These are phyloP conservation scores for Acanthamoeba sp. DNA, from an alignment of 208 protist species.

Conservation along the genomic window DNA sequence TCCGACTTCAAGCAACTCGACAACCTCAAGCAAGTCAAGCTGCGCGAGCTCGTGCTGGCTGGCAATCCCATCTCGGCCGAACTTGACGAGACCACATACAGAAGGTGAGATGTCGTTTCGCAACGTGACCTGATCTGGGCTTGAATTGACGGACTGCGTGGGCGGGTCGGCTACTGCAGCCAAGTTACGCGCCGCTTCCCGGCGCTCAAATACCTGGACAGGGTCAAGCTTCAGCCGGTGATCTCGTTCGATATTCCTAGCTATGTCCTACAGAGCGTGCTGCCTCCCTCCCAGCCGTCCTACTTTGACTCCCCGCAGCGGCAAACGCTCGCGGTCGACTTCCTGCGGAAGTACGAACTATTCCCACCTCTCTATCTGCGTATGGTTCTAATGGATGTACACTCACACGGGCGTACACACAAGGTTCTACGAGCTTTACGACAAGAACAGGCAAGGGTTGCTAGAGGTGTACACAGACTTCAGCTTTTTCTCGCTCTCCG, in stretches of 20 bases:
- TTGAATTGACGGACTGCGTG: neutral
- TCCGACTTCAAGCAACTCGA: slow-evolving; percentile 69
- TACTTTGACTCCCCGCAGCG: slow-evolving; percentile 64
- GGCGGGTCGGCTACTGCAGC: neutral
- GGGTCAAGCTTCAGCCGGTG: slow-evolving; percentile 67
- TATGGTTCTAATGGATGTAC: neutral
- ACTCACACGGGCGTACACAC: neutral
- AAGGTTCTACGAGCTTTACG: slow-evolving; percentile 74
- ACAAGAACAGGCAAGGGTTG: slow-evolving; percentile 66
- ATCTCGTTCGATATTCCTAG: slow-evolving; percentile 72
- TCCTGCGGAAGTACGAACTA: slow-evolving; percentile 30
- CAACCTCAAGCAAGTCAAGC: slow-evolving; percentile 64
- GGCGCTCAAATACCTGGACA: slow-evolving; percentile 71
- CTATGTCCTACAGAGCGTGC: slow-evolving; percentile 71
- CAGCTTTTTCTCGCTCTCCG: slow-evolving; percentile 56
- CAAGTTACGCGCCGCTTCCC: slow-evolving; percentile 71
- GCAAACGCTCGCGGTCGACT: slow-evolving; percentile 19
- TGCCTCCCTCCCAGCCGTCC: slow-evolving; percentile 39
- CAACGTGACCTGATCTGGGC: neutral
- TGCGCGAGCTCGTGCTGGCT: slow-evolving; percentile 64
- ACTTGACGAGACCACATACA: slow-evolving; percentile 21
- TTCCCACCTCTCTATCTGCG: neutral
- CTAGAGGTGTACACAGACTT: slow-evolving; percentile 68
- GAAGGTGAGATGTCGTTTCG: slow-evolving; percentile 23
- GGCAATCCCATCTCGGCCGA: slow-evolving; percentile 62